Base-by-base conservation (phyloP, 2,329 filamentous ascomycete species). In the Trichoderma brevicompactum region DNA sequence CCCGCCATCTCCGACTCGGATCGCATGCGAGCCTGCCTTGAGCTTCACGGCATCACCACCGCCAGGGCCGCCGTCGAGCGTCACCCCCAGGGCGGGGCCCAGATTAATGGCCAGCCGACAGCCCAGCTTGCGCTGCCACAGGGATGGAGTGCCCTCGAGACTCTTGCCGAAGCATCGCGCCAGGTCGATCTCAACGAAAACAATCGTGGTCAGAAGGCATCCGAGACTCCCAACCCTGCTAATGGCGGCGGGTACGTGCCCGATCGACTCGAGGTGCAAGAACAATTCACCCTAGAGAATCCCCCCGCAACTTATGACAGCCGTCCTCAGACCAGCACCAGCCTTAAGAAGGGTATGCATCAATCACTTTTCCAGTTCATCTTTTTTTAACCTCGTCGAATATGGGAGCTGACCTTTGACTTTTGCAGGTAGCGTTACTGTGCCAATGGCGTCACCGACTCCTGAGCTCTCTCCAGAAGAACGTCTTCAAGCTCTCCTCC, bases 101-200 rank as follows among this genome's bases (percentile, higher is more conserved):
- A 72, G 50, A 66, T 69, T 8, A 74, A 71, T 28, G 80, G 69
- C 10, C 78, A 74, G 50, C 53, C 70, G 5, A 65, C 71, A 2
- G 69, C 71, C 34, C 64, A 73, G 7, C 69, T 67, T 52, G 77
- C 79, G 23, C 72, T 81, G 7, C 81, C 83, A 1, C 85, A 87
- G 69, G 87, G 87, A 69, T 92, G 92, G 83, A 92, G 92, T 67
- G 91, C 92, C 1, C 82, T 97, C 43, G 92, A 96, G 74, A 93
- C 93, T 5, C 82, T 97, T 23, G 93, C 93, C 38, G 93, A 97
- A 77, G 93, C 94, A 0, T 96, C 93, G 56, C 86, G 92, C 58
- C 91, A 92, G 75, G 86, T 95, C 65, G 90, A 91, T 70, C 81
- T 87, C 15, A 85, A 82, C 66, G 84, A 88, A 71, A 87, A 87